Evolutionary conservation across 108 stramenopile genomes (phyloP), one percentile per base, ranked within the genome.

Genomic region (Asterionellopsis glacialis): DNA sequence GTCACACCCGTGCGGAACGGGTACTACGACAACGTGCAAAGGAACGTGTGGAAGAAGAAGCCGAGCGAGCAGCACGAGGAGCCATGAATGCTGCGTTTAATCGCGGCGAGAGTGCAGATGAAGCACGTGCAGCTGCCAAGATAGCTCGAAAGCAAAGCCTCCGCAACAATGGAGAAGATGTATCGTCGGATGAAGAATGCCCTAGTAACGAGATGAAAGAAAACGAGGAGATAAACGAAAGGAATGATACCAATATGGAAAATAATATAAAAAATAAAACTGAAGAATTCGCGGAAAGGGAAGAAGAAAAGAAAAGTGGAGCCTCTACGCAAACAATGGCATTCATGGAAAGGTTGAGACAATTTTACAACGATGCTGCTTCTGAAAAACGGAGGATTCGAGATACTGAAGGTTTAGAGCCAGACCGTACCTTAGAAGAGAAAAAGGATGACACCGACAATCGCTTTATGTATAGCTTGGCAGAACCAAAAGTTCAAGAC

Each of bases 11-110:
- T 45, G 82, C 82, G 1, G 69, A 81, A 33, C 68, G 67, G 44
- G 74, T 73, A 1, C 59, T 87, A 13, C 61, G 53, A 11, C 55
- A 77, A 33, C 60, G 85, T 23, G 71, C 73, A 59, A 66, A 77
- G 22, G 67, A 82, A 38, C 43, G 63, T 15, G 59, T 80, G 0
- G 57, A 77, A 51, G 76, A 81, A 51, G 82, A 84, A 49, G 77
- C 74, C 9, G 77, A 84, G 49, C 55, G 57, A 18, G 72, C 72
- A 2, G 55, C 69, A n/a, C 68, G 85, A 44, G 58, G 45, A 16
- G 85, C 85, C 15, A 79, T 87, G 82, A 83, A 58, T 59, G 69
- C 57, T 52, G 80, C 85, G 1, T 82, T 87, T 50, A 68, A 76
- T 56, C 57, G 69, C 45, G 80, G 77, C 15, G 69, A 81, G 57